Evolutionary conservation across 768 basidiomycete species (phyloP).

Genomic region (Tricholoma matsutake): DNA sequence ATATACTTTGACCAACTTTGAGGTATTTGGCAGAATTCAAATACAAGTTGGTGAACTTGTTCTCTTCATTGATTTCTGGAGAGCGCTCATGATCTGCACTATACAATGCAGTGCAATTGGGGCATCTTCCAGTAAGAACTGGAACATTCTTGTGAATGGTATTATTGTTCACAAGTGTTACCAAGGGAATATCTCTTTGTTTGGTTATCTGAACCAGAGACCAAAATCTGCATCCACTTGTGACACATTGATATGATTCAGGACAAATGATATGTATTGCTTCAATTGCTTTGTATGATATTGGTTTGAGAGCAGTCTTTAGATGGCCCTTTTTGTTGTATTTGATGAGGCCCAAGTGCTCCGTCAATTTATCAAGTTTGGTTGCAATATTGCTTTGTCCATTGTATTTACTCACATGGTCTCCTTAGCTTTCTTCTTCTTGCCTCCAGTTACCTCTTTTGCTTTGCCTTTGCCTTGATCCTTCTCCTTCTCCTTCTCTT

Average conservation of each 20-base stretch:
- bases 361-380: constrained; percentile 11
- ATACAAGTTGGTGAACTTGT: too few species aligned
- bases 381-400: background rate
- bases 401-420: background rate
- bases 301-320: background rate
- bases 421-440: background rate
- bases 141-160: background rate
- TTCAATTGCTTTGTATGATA: constrained; percentile 1
- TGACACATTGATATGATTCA: background rate
- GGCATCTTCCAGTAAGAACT: background rate
- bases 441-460: background rate
- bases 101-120: background rate
- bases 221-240: too few species aligned
- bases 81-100: background rate
- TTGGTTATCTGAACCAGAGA: too few species aligned
- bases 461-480: too few species aligned
- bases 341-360: constrained; percentile 14
- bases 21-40: too few species aligned
- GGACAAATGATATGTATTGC: background rate
- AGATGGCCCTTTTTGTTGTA: background rate
- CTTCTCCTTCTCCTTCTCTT: background rate
- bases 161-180: too few species aligned
- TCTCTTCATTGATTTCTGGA: background rate
- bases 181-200: too few species aligned
- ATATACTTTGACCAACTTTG: too few species aligned